Evolutionary conservation across 1,284 basidiomycete genomes (phyloP), one percentile per base, ranked within the genome.

Genomic region (Abortiporus biennis): DNA sequence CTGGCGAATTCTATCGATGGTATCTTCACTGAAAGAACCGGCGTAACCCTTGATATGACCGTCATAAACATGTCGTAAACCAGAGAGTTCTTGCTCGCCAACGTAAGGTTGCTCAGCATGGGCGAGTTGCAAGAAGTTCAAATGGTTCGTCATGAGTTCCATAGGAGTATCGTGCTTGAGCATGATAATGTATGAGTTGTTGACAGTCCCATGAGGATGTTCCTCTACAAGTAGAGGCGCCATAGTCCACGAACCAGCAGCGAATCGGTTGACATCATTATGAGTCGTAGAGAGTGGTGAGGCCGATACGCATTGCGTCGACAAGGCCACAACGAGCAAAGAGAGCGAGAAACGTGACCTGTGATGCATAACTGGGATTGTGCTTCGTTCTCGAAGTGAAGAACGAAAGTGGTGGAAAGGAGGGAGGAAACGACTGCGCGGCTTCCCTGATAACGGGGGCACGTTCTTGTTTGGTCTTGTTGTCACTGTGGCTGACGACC

Each of bases 101-200:
- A 67, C 55, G 23, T 77, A 66, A 36, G 78, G 72, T 54, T 78
- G 67, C 8, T 68, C 62, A 36, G 66, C 56, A 47, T 87, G 80
- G 4, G 71, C 74, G n/a, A 59, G 59, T 54, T 79, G 65, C 40
- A 89, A 61, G 64, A 85, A 79, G 61, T 77, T 78, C 68, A 90
- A 64, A 62, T 94, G 89, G 60, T 84, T 84, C 52, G 75, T 64
- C 58, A 86, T 70, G 42, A 82, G 64, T 16, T 67, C 62, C 13
- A 71, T 54, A 11, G 76, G 68, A 6, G 82, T 54, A 46, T 78
- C 81, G 50, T 82, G 74, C 73, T 89, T 92, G 56, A 96, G 73
- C 61, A 91, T 76, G 62, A 96, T 78, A 48, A 96, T 92, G 71
- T 96, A 97, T 20, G 86, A 85, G 71, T 91, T 84, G 67, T 90